These are phyloP conservation scores for Raphidocelis subcapitata DNA, from an alignment of 139 green algal genomes.

Conservation along the genomic window DNA sequence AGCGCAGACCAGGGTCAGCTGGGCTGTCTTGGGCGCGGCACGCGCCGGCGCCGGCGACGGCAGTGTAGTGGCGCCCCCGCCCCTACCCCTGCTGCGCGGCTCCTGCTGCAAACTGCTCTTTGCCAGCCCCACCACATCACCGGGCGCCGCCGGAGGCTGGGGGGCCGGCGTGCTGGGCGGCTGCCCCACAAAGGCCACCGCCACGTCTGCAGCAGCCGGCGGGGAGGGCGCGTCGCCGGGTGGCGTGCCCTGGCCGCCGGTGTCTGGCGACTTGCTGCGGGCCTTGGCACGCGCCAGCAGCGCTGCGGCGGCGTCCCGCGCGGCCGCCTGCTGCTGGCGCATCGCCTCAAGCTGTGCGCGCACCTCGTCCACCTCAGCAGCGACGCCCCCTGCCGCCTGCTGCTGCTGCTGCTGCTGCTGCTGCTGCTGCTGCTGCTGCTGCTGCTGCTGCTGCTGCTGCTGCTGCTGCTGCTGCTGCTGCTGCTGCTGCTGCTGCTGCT, in stretches of 20 bases:
- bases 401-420: conserved; percentile 9
- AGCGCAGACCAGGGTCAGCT: not conserved
- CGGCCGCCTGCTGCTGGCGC: not conserved
- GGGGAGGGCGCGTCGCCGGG: not conserved
- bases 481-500: not conserved
- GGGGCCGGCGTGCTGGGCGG: too few relatives aligned
- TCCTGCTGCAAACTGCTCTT: too few relatives aligned
- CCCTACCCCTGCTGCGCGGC: too few relatives aligned
- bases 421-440: not conserved
- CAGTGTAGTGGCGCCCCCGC: too few relatives aligned
- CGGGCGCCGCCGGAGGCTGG: too few relatives aligned
- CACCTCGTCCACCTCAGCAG: not conserved
- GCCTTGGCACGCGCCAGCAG: not conserved
- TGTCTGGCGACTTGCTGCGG: not conserved
- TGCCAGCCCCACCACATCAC: too few relatives aligned
- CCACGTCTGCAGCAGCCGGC: not conserved
- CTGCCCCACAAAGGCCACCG: not conserved
- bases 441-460: not conserved
- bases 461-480: not conserved
- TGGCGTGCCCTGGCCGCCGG: not conserved
- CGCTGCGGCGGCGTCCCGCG: not conserved
- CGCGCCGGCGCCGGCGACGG: too few relatives aligned
- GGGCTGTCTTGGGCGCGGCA: too few relatives aligned
- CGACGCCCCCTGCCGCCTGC: too few relatives aligned
- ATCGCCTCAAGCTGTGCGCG: not conserved